Conservation (phyloP, 2,329 filamentous ascomycete genomes). For the Colletotrichum echinochloae region DNA sequence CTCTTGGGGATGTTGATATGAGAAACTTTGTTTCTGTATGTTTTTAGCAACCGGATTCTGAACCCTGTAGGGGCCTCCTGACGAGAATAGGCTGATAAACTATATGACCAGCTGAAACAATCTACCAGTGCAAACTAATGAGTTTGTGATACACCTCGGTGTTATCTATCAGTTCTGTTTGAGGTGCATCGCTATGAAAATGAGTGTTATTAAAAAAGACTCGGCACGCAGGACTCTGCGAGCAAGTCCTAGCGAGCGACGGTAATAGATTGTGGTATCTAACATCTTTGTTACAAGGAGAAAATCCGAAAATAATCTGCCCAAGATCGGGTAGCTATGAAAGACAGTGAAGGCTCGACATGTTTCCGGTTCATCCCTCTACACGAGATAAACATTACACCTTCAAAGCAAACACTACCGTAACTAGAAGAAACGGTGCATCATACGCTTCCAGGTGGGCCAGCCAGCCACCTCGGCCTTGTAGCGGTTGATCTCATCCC, state of each 20-base stretch:
- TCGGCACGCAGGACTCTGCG: neutral
- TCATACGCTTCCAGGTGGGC: conserved; percentile 39
- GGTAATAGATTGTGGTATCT: conserved; percentile 18
- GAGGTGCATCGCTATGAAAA: neutral
- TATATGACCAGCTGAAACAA: rapidly evolving
- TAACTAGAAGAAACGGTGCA: conserved; percentile 32
- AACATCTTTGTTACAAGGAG: neutral
- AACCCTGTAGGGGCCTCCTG: rapidly evolving
- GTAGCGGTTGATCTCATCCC: conserved; percentile 40
- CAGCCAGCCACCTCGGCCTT: conserved; percentile 29
- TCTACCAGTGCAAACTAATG: neutral
- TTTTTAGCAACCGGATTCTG: too few species aligned
- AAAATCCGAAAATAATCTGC: neutral
- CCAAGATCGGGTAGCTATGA: neutral
- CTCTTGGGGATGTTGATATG: too few species aligned
- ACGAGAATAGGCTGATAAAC: too few species aligned
- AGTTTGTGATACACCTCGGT: neutral
- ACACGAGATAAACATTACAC: neutral
- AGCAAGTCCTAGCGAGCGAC: neutral
- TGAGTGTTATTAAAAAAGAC: neutral
- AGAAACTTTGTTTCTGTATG: neutral
- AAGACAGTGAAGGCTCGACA: neutral
- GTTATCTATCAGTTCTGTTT: too few species aligned
- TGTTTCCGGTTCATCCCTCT: neutral
- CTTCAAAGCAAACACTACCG: neutral